These are phyloP conservation scores for Castanopsis chinensis DNA, from an alignment of 306 rosid genomes.

Conservation along the genomic window DNA sequence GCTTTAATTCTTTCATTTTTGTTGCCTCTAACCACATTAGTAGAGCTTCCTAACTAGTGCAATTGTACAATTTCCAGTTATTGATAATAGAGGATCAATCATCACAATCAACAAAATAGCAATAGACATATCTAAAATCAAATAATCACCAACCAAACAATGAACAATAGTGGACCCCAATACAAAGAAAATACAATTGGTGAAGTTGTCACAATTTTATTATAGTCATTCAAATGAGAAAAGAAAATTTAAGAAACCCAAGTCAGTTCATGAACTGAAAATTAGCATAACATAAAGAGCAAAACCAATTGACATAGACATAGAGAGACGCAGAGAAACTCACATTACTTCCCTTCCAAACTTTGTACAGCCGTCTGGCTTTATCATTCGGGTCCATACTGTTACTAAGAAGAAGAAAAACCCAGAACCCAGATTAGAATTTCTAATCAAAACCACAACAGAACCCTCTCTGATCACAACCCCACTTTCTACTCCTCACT, in stretches of 20 bases:
- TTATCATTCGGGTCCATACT: slow-evolving; percentile 33
- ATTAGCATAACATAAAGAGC: slow-evolving; percentile 15
- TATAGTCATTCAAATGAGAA: background rate
- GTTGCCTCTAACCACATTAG: background rate
- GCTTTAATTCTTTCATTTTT: background rate
- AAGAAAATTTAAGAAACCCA: background rate
- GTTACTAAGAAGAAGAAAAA: slow-evolving; percentile 23
- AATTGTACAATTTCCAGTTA: background rate
- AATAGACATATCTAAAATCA: background rate
- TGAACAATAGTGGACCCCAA: background rate
- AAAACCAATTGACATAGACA: slow-evolving; percentile 6
- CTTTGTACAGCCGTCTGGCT: slow-evolving; percentile 73
- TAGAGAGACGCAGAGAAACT: slow-evolving; percentile 25
- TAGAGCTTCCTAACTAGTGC: slow-evolving; percentile 4
- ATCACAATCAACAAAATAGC: background rate
- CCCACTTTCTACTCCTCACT: slow-evolving; percentile 23
- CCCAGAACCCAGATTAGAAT: slow-evolving; percentile 37
- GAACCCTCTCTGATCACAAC: slow-evolving; percentile 29
- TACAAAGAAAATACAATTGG: background rate
- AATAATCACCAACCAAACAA: background rate
- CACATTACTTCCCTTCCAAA: slow-evolving; percentile 92
- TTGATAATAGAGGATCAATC: background rate
- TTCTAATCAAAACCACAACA: slow-evolving; percentile 35
- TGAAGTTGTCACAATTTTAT: background rate
- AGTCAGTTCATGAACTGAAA: background rate